Evolutionary conservation across 768 basidiomycete species (phyloP).

Genomic region (Tylopilus vinaceipallidus): DNA sequence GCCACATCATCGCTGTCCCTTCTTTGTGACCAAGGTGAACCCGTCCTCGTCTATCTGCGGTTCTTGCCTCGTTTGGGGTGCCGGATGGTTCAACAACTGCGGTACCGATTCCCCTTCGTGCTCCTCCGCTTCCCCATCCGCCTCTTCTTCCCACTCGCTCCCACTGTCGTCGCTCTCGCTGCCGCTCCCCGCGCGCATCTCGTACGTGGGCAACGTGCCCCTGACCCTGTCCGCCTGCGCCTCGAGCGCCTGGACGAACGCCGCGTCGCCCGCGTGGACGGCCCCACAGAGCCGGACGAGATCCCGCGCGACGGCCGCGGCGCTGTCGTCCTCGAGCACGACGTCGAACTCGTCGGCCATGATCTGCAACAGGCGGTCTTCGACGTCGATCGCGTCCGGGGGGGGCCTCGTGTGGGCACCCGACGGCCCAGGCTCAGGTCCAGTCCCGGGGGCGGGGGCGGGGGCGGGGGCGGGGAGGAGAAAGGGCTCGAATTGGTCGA

Average conservation of each 20-base stretch:
- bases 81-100: slow-evolving; percentile 46
- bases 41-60: slow-evolving; percentile 90
- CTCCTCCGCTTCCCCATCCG: slow-evolving; percentile 28
- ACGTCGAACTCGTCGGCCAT: slow-evolving; percentile 88
- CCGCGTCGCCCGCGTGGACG: slow-evolving; percentile 42
- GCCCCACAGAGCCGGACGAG: slow-evolving; percentile 68
- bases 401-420: no score
- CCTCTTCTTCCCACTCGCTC: slow-evolving; percentile 46
- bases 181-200: slow-evolving; percentile 36
- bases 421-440: no score
- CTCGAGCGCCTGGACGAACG: slow-evolving; percentile 61
- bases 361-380: slow-evolving; percentile 77
- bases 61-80: slow-evolving; percentile 40
- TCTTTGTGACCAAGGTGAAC: slow-evolving; percentile 75
- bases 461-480: slow-evolving; percentile 20
- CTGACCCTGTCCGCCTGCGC: slow-evolving; percentile 53
- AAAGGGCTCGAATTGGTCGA: slow-evolving; percentile 72
- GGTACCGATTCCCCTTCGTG: slow-evolving; percentile 54
- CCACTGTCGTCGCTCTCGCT: slow-evolving; percentile 41
- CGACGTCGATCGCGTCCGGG: slow-evolving; percentile 75
- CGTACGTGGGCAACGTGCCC: slow-evolving; percentile 53
- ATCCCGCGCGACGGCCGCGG: slow-evolving; percentile 69
- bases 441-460: not conserved
- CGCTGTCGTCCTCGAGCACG: slow-evolving; percentile 81
- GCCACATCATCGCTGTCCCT: slow-evolving; percentile 40